Evolutionary conservation across 2,329 filamentous ascomycete genomes (phyloP).

Genomic region (Colletotrichum tofieldiae): DNA sequence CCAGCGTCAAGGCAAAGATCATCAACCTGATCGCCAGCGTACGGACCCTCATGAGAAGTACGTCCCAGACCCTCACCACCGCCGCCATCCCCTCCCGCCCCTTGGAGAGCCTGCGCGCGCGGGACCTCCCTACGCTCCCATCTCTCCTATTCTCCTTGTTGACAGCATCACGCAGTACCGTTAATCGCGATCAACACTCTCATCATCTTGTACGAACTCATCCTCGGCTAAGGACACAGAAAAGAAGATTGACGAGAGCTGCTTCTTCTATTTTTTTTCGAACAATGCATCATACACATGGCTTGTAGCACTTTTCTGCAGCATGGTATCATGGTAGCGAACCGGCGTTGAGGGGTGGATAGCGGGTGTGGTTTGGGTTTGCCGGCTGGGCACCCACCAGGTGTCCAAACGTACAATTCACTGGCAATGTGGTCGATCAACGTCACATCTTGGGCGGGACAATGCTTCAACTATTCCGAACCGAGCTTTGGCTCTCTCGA

Average conservation of each 20-base stretch:
- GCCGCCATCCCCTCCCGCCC: not conserved
- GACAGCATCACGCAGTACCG: constrained; percentile 74
- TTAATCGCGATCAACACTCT: constrained; percentile 87
- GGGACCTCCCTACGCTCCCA: not conserved
- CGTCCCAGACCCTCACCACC: not conserved
- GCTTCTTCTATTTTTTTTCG: not conserved
- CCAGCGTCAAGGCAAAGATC: constrained; percentile 87
- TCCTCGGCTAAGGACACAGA: constrained; percentile 70
- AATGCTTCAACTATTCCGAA: constrained; percentile 14
- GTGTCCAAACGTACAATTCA: not conserved
- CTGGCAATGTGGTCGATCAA: not conserved
- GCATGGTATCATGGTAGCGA: constrained; percentile 40
- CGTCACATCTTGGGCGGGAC: constrained; percentile 11
- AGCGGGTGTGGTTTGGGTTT: constrained; percentile 20
- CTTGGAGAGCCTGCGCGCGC: not conserved
- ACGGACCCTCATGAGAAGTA: constrained; percentile 93
- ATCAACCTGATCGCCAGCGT: constrained; percentile 93
- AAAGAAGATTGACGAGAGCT: not conserved
- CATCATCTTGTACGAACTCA: constrained; percentile 86
- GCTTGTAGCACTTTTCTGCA: constrained; percentile 11
- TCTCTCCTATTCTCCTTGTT: not conserved
- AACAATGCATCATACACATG: constrained; percentile 15
- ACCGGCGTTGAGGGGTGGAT: constrained; percentile 32
- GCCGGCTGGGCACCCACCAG: not conserved
- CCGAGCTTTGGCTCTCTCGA: not conserved